These are phyloP conservation scores for Pistacia integerrima DNA, from an alignment of 345 rosid genomes.

Conservation along the genomic window DNA sequence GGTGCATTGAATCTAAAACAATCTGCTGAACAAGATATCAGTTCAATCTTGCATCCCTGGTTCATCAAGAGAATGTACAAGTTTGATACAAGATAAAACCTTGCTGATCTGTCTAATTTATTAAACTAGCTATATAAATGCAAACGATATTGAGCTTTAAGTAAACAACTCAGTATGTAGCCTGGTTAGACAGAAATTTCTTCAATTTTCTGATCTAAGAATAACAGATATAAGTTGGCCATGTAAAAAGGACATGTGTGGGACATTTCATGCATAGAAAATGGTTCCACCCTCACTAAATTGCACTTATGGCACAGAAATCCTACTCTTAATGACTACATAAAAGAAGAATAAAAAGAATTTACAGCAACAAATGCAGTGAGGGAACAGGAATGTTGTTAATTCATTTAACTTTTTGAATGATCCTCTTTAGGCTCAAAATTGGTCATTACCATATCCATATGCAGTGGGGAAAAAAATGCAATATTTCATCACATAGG, in stretches of 20 bases:
- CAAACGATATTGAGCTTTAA: not conserved
- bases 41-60: not conserved
- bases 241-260: not conserved
- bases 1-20: not conserved
- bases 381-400: not conserved
- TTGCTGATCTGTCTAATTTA: too few relatives aligned
- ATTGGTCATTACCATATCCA: not conserved
- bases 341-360: too few relatives aligned
- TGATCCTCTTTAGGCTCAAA: not conserved
- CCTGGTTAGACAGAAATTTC: not conserved
- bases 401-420: not conserved
- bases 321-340: not conserved
- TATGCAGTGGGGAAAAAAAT: not conserved
- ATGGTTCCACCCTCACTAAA: not conserved
- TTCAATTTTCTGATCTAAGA: not conserved
- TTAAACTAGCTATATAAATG: not conserved
- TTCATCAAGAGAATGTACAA: not conserved
- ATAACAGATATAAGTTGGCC: not conserved
- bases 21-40: not conserved
- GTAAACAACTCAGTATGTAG: too few relatives aligned
- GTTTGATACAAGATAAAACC: not conserved
- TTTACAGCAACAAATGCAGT: not conserved
- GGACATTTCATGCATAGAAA: not conserved
- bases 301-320: not conserved
- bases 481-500: constrained; percentile 3